These are phyloP conservation scores for Ricinus communis DNA, from an alignment of 345 rosid genomes.

Conservation along the genomic window DNA sequence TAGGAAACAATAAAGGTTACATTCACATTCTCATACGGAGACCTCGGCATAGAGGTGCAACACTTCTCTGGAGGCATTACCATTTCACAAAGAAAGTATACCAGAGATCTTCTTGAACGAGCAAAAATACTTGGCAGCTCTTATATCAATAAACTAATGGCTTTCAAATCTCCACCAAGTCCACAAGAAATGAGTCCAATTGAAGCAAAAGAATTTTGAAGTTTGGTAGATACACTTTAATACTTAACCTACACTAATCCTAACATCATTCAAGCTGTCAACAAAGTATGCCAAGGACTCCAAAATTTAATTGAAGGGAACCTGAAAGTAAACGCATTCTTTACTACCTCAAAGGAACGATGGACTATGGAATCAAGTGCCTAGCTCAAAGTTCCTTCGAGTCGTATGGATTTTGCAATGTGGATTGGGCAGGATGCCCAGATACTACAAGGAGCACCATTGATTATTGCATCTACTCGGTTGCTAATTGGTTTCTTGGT, in stretches of 20 bases:
- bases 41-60: neutral
- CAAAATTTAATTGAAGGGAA: neutral
- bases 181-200: neutral
- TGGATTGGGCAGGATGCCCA: neutral
- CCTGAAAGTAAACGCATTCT: neutral
- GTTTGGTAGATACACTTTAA: neutral
- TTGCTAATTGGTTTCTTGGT: neutral
- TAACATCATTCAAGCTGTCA: neutral
- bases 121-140: neutral
- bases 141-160: neutral
- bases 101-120: neutral
- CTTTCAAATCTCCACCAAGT: neutral
- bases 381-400: neutral
- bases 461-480: too few species aligned
- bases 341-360: neutral
- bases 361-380: neutral
- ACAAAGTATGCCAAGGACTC: neutral
- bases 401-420: neutral
- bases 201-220: neutral
- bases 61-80: neutral
- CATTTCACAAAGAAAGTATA: neutral
- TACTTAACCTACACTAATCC: neutral
- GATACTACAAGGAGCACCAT: neutral
- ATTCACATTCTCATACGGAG: neutral
- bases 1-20: neutral